A percentile compares a stretch with the other conserved stretches of the same genome.
phyloP scores from a whole-genome alignment of 2,329 filamentous ascomycete genomes.

The Graphiopsis chlorocephala region DNA sequence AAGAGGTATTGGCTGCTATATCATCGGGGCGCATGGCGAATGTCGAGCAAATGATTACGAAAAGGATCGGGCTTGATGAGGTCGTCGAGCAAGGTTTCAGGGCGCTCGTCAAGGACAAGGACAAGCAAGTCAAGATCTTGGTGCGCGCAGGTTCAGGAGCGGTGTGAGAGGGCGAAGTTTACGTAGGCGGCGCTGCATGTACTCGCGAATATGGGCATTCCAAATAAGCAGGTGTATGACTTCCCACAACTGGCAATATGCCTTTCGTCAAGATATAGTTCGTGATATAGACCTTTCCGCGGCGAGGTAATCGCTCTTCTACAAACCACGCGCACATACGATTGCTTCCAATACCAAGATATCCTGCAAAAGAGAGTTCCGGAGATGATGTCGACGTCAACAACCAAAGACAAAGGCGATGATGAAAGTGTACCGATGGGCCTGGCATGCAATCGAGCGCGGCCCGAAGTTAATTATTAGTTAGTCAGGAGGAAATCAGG shows the following conservation, averaged over 20 bases:
- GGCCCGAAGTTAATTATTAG: conserved; percentile 1
- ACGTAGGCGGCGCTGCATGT: background rate
- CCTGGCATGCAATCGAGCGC: background rate
- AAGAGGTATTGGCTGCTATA: conserved; percentile 48
- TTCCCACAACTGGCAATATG: background rate
- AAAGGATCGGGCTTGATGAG: conserved; percentile 45
- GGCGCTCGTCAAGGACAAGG: conserved; percentile 48
- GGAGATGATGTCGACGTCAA: conserved; percentile 10
- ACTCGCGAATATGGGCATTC: background rate
- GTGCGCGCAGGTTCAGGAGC: conserved; percentile 33
- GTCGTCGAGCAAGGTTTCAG: conserved; percentile 49
- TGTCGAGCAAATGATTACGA: conserved; percentile 50
- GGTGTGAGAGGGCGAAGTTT: conserved; percentile 18
- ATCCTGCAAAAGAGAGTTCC: conserved; percentile 2
- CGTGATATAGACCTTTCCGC: background rate
- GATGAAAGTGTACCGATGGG: background rate
- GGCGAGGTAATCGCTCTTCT: background rate
- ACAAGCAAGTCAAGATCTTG: conserved; percentile 50
- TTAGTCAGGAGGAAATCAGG: background rate
- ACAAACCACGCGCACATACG: background rate
- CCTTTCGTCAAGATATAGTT: background rate
- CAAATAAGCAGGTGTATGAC: background rate
- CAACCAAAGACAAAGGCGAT: background rate
- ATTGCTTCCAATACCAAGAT: background rate
- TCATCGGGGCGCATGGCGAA: conserved; percentile 41